Conservation (phyloP, 1,284 basidiomycete genomes). For the Tylopilus sp. region DNA sequence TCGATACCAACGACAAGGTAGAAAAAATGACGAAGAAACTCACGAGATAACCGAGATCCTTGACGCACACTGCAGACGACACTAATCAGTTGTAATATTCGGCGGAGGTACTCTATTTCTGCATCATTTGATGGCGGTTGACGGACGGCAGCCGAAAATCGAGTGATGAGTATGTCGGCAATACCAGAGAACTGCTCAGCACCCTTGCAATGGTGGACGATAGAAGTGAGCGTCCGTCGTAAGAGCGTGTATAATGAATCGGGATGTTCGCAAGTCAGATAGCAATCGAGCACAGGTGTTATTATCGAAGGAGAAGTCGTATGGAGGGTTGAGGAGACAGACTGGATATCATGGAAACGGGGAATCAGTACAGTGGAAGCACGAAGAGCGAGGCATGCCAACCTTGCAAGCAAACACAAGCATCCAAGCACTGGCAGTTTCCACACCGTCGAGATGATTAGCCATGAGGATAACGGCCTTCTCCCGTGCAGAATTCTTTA, state of each 20-base stretch:
- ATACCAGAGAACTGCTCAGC: constrained; percentile 59
- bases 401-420: constrained; percentile 72
- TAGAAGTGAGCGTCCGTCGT: constrained; percentile 68
- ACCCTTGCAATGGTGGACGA: constrained; percentile 74
- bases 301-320: constrained; percentile 67
- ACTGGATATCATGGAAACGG: constrained; percentile 38
- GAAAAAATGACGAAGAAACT: constrained; percentile 19
- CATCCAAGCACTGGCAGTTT: constrained; percentile 63
- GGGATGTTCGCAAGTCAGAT: constrained; percentile 44
- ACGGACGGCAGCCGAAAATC: constrained; percentile 26
- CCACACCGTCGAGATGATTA: constrained; percentile 41
- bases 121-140: constrained; percentile 13
- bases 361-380: constrained; percentile 2
- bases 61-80: constrained; percentile 56
- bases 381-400: constrained; percentile 15
- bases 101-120: constrained; percentile 32
- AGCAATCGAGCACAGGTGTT: constrained; percentile 47
- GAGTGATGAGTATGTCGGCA: constrained; percentile 48
- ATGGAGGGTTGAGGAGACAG: constrained; percentile 73
- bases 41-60: constrained; percentile 59
- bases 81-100: constrained; percentile 46
- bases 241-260: constrained; percentile 51
- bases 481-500: constrained; percentile 53
- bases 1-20: background rate
- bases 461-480: constrained; percentile 50